Conservation (phyloP, 2,329 filamentous ascomycete genomes). For the Cadophora sp. region DNA sequence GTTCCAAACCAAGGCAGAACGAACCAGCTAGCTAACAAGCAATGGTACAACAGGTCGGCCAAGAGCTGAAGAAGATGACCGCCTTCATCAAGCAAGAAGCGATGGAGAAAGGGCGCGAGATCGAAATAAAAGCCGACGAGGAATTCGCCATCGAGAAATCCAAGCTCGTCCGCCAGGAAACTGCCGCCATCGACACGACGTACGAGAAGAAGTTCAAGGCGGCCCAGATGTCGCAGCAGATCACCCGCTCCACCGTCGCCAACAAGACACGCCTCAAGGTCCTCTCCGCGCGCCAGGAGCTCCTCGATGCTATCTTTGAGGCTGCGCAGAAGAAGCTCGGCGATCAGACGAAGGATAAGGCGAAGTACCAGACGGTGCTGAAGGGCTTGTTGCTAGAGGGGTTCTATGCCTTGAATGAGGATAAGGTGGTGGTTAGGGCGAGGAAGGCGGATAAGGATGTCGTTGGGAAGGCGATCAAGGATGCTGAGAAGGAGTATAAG, state of each 20-base stretch:
- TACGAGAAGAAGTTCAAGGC: slow-evolving; percentile 99
- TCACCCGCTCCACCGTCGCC: slow-evolving; percentile 92
- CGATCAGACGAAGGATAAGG: slow-evolving; percentile 70
- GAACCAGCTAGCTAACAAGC: slow-evolving; percentile 28
- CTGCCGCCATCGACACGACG: slow-evolving; percentile 84
- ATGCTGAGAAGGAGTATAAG: slow-evolving; percentile 84
- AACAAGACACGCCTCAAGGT: slow-evolving; percentile 96
- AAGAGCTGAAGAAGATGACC: slow-evolving; percentile 99
- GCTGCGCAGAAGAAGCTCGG: slow-evolving; percentile 75
- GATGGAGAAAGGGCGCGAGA: slow-evolving; percentile 94
- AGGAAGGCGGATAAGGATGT: slow-evolving; percentile 80
- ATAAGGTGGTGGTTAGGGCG: slow-evolving; percentile 74
- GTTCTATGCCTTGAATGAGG: slow-evolving; percentile 85
- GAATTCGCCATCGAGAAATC: slow-evolving; percentile 99
- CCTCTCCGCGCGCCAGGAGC: slow-evolving; percentile 84
- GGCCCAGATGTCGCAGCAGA: slow-evolving; percentile 97
- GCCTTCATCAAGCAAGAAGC: slow-evolving; percentile 99
- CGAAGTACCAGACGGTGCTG: slow-evolving; percentile 77
- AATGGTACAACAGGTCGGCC: slow-evolving; percentile 73
- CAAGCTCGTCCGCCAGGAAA: slow-evolving; percentile 96
- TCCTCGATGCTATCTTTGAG: slow-evolving; percentile 91
- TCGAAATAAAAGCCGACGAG: slow-evolving; percentile 97
- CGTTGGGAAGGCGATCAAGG: slow-evolving; percentile 79
- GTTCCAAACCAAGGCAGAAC: slow-evolving; percentile 15
- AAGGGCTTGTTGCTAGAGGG: slow-evolving; percentile 88